Percentiles rank a stretch among this genome's conserved stretches.
These are phyloP conservation scores for Apophysomyces ossiformis DNA, from an alignment of 371 early-diverging fungal genomes.

Conservation along the genomic window DNA sequence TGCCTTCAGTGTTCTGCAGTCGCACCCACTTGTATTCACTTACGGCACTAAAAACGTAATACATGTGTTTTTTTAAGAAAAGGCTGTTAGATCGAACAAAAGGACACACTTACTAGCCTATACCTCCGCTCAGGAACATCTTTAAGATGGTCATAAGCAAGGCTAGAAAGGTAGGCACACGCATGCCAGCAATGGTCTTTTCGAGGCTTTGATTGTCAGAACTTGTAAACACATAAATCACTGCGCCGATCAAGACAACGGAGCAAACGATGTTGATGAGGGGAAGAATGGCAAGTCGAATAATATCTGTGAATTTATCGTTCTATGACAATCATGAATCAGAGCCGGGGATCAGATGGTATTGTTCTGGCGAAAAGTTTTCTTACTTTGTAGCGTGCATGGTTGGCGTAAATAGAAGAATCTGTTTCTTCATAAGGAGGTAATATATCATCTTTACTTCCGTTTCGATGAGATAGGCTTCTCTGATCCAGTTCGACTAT, in stretches of 20 bases:
- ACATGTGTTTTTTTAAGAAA: not conserved
- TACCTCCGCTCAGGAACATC: not conserved
- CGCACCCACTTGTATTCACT: conserved; percentile 28
- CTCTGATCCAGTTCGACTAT: not conserved
- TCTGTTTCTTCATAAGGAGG: conserved; percentile 5
- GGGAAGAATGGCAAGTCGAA: conserved; percentile 12
- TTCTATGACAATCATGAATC: not conserved
- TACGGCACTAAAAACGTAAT: conserved; percentile 15
- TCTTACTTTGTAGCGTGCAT: not conserved
- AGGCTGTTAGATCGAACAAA: not conserved
- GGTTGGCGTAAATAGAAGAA: not conserved
- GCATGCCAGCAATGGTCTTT: not conserved
- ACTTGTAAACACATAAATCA: conserved; percentile 18
- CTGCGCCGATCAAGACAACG: conserved; percentile 7
- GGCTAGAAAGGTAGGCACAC: not conserved
- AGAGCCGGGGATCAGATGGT: not conserved
- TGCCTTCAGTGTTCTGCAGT: conserved; percentile 16
- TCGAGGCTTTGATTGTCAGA: not conserved
- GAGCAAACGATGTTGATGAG: conserved; percentile 17
- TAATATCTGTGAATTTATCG: conserved; percentile 1
- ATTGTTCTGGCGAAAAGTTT: not conserved
- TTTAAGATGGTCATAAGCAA: not conserved
- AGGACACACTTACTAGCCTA: conserved; percentile 1
- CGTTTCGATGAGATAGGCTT: not conserved
- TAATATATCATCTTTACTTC: conserved; percentile 1